phyloP scores from a whole-genome alignment of 306 rosid species.

The Inga leiocalycina region DNA sequence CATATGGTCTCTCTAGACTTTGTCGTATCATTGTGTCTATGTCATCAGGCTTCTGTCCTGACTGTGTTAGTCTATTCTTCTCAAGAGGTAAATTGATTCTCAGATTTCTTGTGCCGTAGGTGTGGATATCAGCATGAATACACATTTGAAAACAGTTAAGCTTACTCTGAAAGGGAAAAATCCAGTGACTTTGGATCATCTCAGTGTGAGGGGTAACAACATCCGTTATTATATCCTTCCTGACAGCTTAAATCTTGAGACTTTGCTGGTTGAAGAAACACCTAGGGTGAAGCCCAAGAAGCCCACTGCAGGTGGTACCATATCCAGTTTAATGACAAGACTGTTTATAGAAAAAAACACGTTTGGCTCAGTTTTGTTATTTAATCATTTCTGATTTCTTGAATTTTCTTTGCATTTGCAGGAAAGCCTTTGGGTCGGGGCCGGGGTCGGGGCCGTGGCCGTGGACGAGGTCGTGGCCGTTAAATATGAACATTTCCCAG shows the following conservation, averaged over 20 bases:
- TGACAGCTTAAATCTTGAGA: slow-evolving; percentile 77
- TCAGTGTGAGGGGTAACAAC: slow-evolving; percentile 77
- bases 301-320: slow-evolving; percentile 75
- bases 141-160: slow-evolving; percentile 72
- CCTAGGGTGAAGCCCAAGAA: slow-evolving; percentile 82
- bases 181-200: slow-evolving; percentile 77
- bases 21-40: background rate
- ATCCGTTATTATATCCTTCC: slow-evolving; percentile 76
- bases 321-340: background rate
- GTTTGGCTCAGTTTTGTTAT: background rate
- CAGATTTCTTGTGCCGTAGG: slow-evolving; percentile 41
- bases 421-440: slow-evolving; percentile 71
- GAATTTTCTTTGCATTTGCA: slow-evolving; percentile 25
- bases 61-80: background rate
- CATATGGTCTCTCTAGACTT: background rate
- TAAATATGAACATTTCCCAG: slow-evolving; percentile 32
- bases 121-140: slow-evolving; percentile 82
- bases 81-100: slow-evolving; percentile 12
- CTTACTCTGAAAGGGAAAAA: slow-evolving; percentile 75
- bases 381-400: background rate
- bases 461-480: slow-evolving; percentile 59
- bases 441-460: slow-evolving; percentile 65
- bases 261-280: slow-evolving; percentile 73
- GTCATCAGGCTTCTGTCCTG: background rate
- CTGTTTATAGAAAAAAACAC: background rate